phyloP scores from a whole-genome alignment of 2,329 filamentous ascomycete genomes.

The Microthyrium microscopicum region DNA sequence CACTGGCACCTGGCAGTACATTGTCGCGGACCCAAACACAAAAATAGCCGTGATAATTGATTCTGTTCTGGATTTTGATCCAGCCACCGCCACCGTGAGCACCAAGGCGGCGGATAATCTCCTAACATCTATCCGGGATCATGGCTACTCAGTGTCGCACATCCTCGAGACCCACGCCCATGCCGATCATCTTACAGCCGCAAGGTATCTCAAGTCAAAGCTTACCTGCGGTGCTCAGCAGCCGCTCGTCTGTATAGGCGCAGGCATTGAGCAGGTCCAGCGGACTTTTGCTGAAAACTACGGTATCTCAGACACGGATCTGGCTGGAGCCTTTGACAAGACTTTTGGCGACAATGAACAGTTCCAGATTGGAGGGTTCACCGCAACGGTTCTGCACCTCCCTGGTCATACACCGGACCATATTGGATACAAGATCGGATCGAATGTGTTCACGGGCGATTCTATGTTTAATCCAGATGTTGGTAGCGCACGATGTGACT shows the following conservation, averaged over 20 bases:
- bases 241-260: slow-evolving; percentile 35
- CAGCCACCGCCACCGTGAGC: slow-evolving; percentile 22
- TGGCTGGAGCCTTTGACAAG: slow-evolving; percentile 30
- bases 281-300: slow-evolving; percentile 31
- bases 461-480: slow-evolving; percentile 15
- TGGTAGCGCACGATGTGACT: slow-evolving; percentile 14
- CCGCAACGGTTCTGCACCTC: slow-evolving; percentile 32
- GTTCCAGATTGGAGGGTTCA: slow-evolving; percentile 32
- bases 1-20: slow-evolving; percentile 39
- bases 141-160: slow-evolving; percentile 29
- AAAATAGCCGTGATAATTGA: slow-evolving; percentile 39
- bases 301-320: slow-evolving; percentile 25
- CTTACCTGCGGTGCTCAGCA: slow-evolving; percentile 23
- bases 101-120: slow-evolving; percentile 30
- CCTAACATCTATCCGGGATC: slow-evolving; percentile 24
- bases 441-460: slow-evolving; percentile 17
- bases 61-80: slow-evolving; percentile 39
- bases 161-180: slow-evolving; percentile 46
- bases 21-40: slow-evolving; percentile 37
- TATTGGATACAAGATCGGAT: slow-evolving; percentile 37
- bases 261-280: slow-evolving; percentile 35
- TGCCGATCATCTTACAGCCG: slow-evolving; percentile 41
- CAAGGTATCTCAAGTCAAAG: slow-evolving; percentile 35
- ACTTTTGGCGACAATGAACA: slow-evolving; percentile 35
- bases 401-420: slow-evolving; percentile 44